Base-by-base conservation (phyloP, 225 moss, liverwort and hornwort genomes). In the Ulota crispa region DNA sequence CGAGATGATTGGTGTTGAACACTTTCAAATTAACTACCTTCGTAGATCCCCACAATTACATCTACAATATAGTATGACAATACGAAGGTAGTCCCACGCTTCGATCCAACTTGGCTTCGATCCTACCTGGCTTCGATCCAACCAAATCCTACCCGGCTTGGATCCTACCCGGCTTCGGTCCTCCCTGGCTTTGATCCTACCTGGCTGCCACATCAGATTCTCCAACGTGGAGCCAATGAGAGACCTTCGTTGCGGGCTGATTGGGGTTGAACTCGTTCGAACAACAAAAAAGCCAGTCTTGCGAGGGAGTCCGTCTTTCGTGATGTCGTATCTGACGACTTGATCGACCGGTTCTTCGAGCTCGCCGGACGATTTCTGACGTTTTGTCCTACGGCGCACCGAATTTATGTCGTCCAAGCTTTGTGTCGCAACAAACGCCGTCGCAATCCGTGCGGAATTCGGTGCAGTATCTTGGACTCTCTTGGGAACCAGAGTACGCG, bases 171-270 rank as follows among this genome's bases (percentile, higher is more conserved):
- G n/a, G n/a, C n/a, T n/a, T n/a, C n/a, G n/a, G n/a, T n/a, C n/a
- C n/a, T n/a, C n/a, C n/a, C n/a, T n/a, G n/a, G n/a, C n/a, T n/a
- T n/a, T n/a, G 4, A 39, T 11, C 65, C 64, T 47, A 47, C n/a
- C 2, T 31, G 80, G 80, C 41, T 5, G 54, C 75, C 80, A 84
- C 69, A 13, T 80, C 62, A 50, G 54, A 24, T 61, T 1, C 61
- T 50, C 1, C 0, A 0, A 8, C 0, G 60, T 32, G 2, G 5
- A 70, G 76, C 80, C 84, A 76, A 28, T 76, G 6, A 4, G 7
- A 1, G 62, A 8, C 7, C 45, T 20, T 32, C 3, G 6, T 13
- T 31, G 69, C 2, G 16, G 60, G 68, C 61, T 80, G 62, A 62
- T 42, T 62, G 69, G 28, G 9, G 63, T 39, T 36, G 60, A 61